Evolutionary conservation across 2,329 filamentous ascomycete species (phyloP), one percentile per base, ranked within the genome.

Genomic region (Apiospora pterosperma): DNA sequence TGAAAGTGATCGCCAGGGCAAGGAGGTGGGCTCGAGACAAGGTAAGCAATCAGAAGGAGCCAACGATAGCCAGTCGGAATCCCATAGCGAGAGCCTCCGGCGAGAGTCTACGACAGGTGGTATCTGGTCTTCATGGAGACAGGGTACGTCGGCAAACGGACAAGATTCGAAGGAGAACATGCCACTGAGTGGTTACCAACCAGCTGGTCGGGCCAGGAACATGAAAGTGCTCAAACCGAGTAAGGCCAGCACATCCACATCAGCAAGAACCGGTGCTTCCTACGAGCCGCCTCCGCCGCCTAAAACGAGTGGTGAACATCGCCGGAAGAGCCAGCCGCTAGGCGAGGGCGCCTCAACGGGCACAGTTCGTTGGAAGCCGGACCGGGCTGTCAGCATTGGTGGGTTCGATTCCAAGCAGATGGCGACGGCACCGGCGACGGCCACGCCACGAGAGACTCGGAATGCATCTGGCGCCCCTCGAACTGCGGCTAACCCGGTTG

Each of bases 211-310:
- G 59, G 78, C 84, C 19, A 87, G 91, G 61, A 89, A 88, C 61
- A 98, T 98, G 91, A 98, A 97, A 80, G 90, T 97, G 1, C 82
- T 98, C 62, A 93, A 93, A 73, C 89, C 95, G 1, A 85, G 84
- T 64, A 96, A 93, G 75, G 83, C 89, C 19, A 38, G 44, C 44
- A 59, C 80, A 31, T 85, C 89, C 0, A 79, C 80, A 1, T 83
- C 84, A 12, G 78, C 80, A 1, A 81, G 81, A 65, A 82, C 83
- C 0, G 84, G 84, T 0, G 71, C 82, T 1, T 76, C 84, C 2
- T 86, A 87, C 64, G 88, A 90, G 67, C 79, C 83, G 5, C 73
- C 82, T 4, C 72, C 80, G 10, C 71, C 79, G 1, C 70, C 79
- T n/a, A 82, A 83, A 66, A 75, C 79, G 8, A 80, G 77, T 31